These are phyloP conservation scores for Candida sithepensis DNA, from an alignment of 805 yeast genomes.

Conservation along the genomic window DNA sequence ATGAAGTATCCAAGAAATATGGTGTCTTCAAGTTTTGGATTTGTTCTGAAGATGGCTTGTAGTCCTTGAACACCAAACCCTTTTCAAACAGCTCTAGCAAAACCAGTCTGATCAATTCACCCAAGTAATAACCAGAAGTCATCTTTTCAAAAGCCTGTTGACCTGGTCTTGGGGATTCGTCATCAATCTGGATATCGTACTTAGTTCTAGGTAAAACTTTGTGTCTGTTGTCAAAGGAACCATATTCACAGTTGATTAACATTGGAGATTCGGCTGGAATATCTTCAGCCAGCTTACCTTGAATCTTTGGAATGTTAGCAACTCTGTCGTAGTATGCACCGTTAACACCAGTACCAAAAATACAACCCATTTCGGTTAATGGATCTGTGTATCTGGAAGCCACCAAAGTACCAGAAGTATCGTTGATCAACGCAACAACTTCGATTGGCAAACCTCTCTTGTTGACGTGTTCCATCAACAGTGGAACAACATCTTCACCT, in stretches of 20 bases:
- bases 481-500: conserved; percentile 90
- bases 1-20: conserved; percentile 83
- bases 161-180: conserved; percentile 92
- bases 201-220: conserved; percentile 83
- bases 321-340: conserved; percentile 92
- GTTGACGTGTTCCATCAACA: conserved; percentile 75
- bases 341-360: conserved; percentile 97
- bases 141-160: conserved; percentile 97
- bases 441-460: conserved; percentile 72
- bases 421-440: conserved; percentile 93
- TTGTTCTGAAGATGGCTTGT: conserved; percentile 44
- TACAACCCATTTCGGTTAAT: conserved; percentile 90
- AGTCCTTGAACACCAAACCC: conserved; percentile 64
- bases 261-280: conserved; percentile 66
- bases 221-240: conserved; percentile 95
- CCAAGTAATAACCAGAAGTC: conserved; percentile 96
- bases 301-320: conserved; percentile 75
- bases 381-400: conserved; percentile 95
- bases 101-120: conserved; percentile 83
- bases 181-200: conserved; percentile 79
- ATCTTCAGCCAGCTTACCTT: conserved; percentile 67
- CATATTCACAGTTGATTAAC: conserved; percentile 99
- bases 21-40: conserved; percentile 57
- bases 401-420: conserved; percentile 94
- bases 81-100: conserved; percentile 68